Evolutionary conservation across 495 filamentous ascomycete genomes (phyloP).

Genomic region (Talaromyces wortmannii): DNA sequence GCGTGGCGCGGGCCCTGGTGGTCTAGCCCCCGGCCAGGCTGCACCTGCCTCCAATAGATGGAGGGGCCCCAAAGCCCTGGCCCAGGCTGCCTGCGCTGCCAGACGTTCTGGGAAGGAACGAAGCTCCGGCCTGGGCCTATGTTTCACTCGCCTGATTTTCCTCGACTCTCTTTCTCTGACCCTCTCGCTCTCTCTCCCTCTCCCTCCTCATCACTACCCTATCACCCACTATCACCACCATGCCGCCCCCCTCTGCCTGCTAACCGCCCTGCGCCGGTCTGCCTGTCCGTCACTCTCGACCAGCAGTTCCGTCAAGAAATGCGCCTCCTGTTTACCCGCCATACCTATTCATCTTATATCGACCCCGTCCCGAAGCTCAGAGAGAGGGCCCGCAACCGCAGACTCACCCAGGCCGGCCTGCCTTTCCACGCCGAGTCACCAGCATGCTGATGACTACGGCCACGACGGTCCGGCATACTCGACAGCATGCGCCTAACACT

Average conservation of each 20-base stretch:
- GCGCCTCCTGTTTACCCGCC: no score
- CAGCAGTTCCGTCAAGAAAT: not conserved
- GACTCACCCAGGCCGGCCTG: no score
- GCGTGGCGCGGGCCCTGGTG: not conserved
- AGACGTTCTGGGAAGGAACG: no score
- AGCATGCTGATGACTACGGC: not conserved
- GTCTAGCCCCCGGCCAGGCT: not conserved
- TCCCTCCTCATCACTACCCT: no score
- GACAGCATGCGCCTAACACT: not conserved
- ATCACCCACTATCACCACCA: no score
- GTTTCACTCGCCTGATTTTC: not conserved
- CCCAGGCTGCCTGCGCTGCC: no score
- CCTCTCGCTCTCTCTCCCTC: conserved; percentile 4
- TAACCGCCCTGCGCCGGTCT: not conserved
- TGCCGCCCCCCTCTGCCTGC: no score
- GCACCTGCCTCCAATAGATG: not conserved
- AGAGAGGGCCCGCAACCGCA: no score
- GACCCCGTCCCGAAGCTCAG: no score
- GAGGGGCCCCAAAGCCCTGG: no score
- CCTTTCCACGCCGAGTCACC: not conserved
- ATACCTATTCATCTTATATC: no score
- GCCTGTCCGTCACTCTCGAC: not conserved
- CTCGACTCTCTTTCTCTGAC: conserved; percentile 6
- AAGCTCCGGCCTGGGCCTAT: not conserved
- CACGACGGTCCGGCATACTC: not conserved